Percentiles rank a stretch among this genome's conserved stretches.
These are phyloP conservation scores for Fistulinella prunicolor DNA, from an alignment of 768 basidiomycete species.

Conservation along the genomic window DNA sequence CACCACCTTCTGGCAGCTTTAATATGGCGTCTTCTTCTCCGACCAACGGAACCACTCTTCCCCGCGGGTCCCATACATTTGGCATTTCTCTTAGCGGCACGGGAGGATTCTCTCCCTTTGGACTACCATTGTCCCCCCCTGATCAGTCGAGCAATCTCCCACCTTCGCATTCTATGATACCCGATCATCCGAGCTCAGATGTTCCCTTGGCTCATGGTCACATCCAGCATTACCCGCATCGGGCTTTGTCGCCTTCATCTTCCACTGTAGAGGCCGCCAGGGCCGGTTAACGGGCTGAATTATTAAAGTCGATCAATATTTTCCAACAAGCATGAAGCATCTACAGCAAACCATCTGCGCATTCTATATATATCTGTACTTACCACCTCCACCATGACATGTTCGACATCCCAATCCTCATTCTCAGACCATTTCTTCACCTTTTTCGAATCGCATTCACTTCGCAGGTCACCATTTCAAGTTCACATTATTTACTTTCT, in stretches of 20 bases:
- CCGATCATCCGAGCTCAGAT: constrained; percentile 35
- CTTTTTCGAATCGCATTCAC: constrained; percentile 29
- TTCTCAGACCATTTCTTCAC: constrained; percentile 17
- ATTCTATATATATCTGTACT: constrained; percentile 41
- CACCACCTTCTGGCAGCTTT: constrained; percentile 29
- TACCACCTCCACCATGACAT: constrained; percentile 33
- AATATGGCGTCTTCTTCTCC: constrained; percentile 26
- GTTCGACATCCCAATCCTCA: constrained; percentile 34
- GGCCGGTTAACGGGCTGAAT: constrained; percentile 39
- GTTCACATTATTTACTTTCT: constrained; percentile 30
- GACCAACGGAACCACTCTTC: constrained; percentile 24
- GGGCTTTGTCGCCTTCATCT: constrained; percentile 37
- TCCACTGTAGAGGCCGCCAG: constrained; percentile 39
- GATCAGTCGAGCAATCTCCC: constrained; percentile 26
- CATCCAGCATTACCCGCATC: constrained; percentile 38
- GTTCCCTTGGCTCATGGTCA: constrained; percentile 32
- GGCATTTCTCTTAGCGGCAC: constrained; percentile 30
- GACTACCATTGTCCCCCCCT: constrained; percentile 31
- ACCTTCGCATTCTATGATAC: constrained; percentile 35
- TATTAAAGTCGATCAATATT: constrained; percentile 39
- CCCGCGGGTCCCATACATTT: constrained; percentile 32
- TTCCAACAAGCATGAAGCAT: constrained; percentile 38
- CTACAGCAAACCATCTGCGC: constrained; percentile 39
- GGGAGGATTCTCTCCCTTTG: constrained; percentile 33
- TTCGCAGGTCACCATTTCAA: constrained; percentile 22